Evolutionary conservation across 176 grass and related monocot species (phyloP), one percentile per base, ranked within the genome.

Genomic region (Carex myosuroides): DNA sequence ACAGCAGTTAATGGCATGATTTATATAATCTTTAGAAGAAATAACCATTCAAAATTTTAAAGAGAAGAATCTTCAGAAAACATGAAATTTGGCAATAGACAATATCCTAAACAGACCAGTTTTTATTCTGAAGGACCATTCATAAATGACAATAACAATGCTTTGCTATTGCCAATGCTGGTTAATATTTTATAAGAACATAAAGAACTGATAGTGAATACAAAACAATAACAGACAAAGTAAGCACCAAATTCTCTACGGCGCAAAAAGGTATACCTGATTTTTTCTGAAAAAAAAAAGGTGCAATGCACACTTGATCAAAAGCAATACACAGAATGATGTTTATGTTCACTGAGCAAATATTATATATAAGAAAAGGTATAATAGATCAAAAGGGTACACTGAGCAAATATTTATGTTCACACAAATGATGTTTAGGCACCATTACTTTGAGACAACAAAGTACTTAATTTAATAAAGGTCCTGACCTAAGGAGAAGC

Each of bases 401-500:
- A 55, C 20, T 55, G 10, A 54, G 50, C 22, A 56, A 32, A 54
- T 52, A 33, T 77, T 13, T 21, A 3, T 76, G 26, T 56, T 56
- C 46, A 77, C 22, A 54, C 1, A 77, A 77, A 18, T 77, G 12
- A 77, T 77, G 73, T 6, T 77, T 55, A 22, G 26, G 26, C 73
- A 55, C 16, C 50, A 32, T 56, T 76, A 24, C 12, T 76, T 77
- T 77, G 6, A 21, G 24, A 14, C 8, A 55, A 16, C 22, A 76
- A 48, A 21, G 37, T 46, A 71, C 39, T 21, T 42, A 76, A 37
- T 16, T 12, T 12, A 74, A 63, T 7, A 65, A 83, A 65, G 83
- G 2, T 89, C 86, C 37, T 79, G 85, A 97, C 94, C 94, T 94
- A 70, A 97, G 92, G 66, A 94, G 92, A 77, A 97, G 85, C 86